A percentile compares a stretch with the other conserved stretches of the same genome.
phyloP scores from a whole-genome alignment of 495 filamentous ascomycete genomes.

The Aspergillus campestris region DNA sequence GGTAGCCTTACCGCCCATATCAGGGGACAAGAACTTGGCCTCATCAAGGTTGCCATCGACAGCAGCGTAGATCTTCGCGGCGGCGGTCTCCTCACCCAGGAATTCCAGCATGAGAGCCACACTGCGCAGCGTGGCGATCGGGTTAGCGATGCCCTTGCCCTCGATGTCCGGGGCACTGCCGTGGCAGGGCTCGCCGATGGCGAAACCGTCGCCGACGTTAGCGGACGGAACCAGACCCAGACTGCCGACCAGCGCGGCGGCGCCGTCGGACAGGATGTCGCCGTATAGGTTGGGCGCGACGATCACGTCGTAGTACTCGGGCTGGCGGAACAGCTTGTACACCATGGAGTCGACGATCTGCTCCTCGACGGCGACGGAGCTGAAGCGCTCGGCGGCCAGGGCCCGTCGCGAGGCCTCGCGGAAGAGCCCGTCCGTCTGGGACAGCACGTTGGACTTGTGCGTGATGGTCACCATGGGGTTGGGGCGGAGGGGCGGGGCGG shows the following conservation, averaged over 20 bases:
- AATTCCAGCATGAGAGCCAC: conserved; percentile 96
- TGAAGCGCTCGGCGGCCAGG: conserved; percentile 56
- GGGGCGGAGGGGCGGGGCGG: conserved; percentile 46
- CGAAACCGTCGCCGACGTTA: conserved; percentile 92
- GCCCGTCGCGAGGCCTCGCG: conserved; percentile 64
- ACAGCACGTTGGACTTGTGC: conserved; percentile 96
- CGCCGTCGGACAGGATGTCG: conserved; percentile 92
- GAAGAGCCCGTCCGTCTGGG: conserved; percentile 95
- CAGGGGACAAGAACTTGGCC: conserved; percentile 72
- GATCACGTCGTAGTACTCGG: conserved; percentile 90
- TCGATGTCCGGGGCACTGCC: conserved; percentile 93
- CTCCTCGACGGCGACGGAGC: conserved; percentile 68
- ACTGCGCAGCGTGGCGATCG: conserved; percentile 87
- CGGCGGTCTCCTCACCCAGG: conserved; percentile 73
- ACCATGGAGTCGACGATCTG: conserved; percentile 99
- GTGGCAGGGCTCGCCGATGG: conserved; percentile 97
- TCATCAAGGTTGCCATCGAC: conserved; percentile 89
- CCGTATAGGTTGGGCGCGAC: conserved; percentile 98
- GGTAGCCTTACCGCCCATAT: conserved; percentile 80
- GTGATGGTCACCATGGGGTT: conserved; percentile 86
- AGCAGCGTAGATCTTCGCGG: conserved; percentile 79
- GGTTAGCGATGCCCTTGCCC: conserved; percentile 88
- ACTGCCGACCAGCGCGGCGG: conserved; percentile 89
- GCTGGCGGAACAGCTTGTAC: conserved; percentile 97
- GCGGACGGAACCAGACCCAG: conserved; percentile 91